Evolutionary conservation across 2,329 filamentous ascomycete species (phyloP).

Genomic region (Daldinia sp.): DNA sequence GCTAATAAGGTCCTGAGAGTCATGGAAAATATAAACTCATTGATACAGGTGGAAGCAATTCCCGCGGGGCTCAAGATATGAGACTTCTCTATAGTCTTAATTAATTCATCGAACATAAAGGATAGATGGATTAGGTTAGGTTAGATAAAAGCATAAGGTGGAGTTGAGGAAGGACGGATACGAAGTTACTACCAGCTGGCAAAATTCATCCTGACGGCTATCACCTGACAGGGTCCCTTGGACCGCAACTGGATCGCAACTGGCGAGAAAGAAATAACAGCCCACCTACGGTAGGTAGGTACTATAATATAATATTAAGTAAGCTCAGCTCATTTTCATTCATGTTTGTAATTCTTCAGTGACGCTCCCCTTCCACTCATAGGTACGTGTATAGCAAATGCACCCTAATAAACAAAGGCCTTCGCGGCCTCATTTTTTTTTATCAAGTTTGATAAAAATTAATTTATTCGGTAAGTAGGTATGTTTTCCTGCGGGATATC

Average conservation of each 20-base stretch:
- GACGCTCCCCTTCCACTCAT: background rate
- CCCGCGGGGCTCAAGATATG: slow-evolving; percentile 14
- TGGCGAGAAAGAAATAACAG: background rate
- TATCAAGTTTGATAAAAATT: background rate
- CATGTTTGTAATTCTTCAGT: background rate
- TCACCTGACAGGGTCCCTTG: background rate
- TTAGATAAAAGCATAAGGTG: slow-evolving; percentile 7
- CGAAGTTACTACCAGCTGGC: slow-evolving; percentile 21
- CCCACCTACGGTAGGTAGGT: background rate
- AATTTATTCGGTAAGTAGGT: slow-evolving; percentile 8
- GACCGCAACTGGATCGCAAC: slow-evolving; percentile 10
- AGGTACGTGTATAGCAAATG: no score
- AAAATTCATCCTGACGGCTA: slow-evolving; percentile 1
- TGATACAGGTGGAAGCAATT: slow-evolving; percentile 10
- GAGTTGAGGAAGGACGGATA: slow-evolving; percentile 15
- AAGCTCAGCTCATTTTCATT: slow-evolving; percentile 2
- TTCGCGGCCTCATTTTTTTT: background rate
- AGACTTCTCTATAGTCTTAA: slow-evolving; percentile 6
- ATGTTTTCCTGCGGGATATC: slow-evolving; percentile 10
- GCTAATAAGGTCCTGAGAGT: slow-evolving; percentile 11
- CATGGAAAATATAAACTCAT: background rate
- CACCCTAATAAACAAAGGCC: background rate
- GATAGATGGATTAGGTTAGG: background rate
- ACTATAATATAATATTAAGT: no score
- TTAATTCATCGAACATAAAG: slow-evolving; percentile 8